Evolutionary conservation across 2,329 filamentous ascomycete genomes (phyloP).

Genomic region (Byssochlamys sp.): DNA sequence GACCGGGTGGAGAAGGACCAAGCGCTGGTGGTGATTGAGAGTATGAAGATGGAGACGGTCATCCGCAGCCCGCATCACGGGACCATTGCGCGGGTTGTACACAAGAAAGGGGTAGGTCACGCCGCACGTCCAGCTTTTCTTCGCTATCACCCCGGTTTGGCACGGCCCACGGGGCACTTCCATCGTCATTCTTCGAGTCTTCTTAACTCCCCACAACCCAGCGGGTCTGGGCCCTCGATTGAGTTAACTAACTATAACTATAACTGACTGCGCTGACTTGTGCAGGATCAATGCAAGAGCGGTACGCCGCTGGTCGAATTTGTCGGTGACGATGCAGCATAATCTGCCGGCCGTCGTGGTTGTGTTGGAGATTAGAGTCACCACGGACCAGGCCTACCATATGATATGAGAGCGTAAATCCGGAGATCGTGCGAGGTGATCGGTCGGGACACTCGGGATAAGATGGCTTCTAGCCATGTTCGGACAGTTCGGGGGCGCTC

Average conservation of each 20-base stretch:
- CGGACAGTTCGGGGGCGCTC: background rate
- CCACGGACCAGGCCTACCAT: background rate
- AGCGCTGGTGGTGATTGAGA: slow-evolving; percentile 79
- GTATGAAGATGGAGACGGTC: slow-evolving; percentile 84
- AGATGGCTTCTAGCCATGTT: background rate
- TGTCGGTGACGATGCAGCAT: slow-evolving; percentile 38
- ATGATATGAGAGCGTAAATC: background rate
- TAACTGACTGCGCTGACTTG: slow-evolving; percentile 13
- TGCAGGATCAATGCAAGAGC: slow-evolving; percentile 66
- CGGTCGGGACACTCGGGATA: background rate
- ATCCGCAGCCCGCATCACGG: slow-evolving; percentile 68
- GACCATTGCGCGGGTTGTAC: slow-evolving; percentile 61
- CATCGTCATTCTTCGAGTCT: background rate
- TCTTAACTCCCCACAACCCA: slow-evolving; percentile 9
- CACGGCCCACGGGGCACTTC: background rate
- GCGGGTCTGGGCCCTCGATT: background rate
- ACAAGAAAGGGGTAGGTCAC: slow-evolving; percentile 60
- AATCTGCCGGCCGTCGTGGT: background rate
- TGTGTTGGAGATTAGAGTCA: background rate
- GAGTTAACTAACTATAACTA: too few relatives aligned
- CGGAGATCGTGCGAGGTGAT: background rate
- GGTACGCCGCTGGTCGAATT: slow-evolving; percentile 67
- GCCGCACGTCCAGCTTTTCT: slow-evolving; percentile 2
- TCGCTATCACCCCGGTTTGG: slow-evolving; percentile 2
- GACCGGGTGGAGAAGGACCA: slow-evolving; percentile 76